Conservation (phyloP, 176 grass and related monocot species). For the Triticum urartu region DNA sequence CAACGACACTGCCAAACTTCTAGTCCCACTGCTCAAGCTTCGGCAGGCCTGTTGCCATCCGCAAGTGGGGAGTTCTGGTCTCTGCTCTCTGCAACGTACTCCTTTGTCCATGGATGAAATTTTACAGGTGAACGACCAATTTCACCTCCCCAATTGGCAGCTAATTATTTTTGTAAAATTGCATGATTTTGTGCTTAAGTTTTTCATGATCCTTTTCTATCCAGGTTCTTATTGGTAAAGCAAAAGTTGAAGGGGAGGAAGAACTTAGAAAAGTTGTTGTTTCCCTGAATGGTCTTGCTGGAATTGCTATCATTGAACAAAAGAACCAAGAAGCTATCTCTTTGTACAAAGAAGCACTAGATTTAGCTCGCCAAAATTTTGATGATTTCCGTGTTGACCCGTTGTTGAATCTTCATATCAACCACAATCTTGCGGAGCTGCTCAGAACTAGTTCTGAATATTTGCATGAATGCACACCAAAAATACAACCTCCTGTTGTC, state of each 20-base stretch:
- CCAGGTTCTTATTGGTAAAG: conserved; percentile 95
- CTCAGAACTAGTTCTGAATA: conserved; percentile 68
- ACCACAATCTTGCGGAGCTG: conserved; percentile 83
- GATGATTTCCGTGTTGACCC: conserved; percentile 87
- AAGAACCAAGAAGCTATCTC: conserved; percentile 71
- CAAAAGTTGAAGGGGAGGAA: conserved; percentile 97
- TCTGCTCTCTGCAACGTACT: conserved; percentile 83
- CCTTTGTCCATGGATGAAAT: conserved; percentile 98
- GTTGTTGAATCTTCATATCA: conserved; percentile 93
- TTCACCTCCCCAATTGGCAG: conserved; percentile 12
- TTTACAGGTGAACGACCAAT: conserved; percentile 60
- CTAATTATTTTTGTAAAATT: background rate
- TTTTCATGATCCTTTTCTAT: conserved; percentile 26
- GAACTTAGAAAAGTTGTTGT: conserved; percentile 89
- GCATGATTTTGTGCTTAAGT: conserved; percentile 20
- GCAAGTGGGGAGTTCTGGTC: conserved; percentile 92
- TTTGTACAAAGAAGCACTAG: conserved; percentile 84
- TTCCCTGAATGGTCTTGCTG: conserved; percentile 91
- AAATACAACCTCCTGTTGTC: conserved; percentile 37
- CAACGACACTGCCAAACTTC: conserved; percentile 72
- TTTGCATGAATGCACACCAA: conserved; percentile 65
- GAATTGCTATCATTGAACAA: conserved; percentile 82
- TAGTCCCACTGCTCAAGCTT: conserved; percentile 89
- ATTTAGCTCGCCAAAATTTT: conserved; percentile 66
- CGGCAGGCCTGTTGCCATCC: conserved; percentile 96